phyloP scores from a whole-genome alignment of 768 basidiomycete genomes.

The Sporobolomyces phaffii region DNA sequence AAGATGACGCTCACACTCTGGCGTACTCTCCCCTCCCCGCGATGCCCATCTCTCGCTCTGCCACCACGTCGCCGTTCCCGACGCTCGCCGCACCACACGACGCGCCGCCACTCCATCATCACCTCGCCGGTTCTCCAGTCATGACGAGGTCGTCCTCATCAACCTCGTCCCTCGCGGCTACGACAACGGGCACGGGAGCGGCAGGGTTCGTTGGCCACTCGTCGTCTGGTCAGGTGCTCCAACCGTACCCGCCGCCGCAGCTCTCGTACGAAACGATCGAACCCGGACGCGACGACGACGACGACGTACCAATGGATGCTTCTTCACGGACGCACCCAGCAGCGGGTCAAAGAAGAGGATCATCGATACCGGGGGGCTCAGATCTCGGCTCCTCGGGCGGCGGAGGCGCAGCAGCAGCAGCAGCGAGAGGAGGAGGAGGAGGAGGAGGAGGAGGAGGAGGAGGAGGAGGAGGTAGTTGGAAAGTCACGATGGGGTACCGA shows the following conservation, averaged over 20 bases:
- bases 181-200: neutral
- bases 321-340: no score
- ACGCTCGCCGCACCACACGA: conserved; percentile 16
- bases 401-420: no score
- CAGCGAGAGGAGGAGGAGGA: no score
- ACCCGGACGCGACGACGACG: neutral
- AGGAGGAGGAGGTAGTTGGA: conserved; percentile 13
- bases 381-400: neutral
- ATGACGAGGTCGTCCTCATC: conserved; percentile 11
- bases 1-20: neutral
- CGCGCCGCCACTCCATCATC: conserved; percentile 22
- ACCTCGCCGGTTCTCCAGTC: conserved; percentile 31
- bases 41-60: neutral
- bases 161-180: neutral
- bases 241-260: neutral
- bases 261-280: neutral
- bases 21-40: conserved; percentile 7
- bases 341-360: no score
- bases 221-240: neutral
- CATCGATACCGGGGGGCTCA: neutral
- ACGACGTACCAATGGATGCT: neutral
- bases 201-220: neutral
- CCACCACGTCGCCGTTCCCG: neutral
- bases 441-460: neutral
- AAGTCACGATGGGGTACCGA: conserved; percentile 33